These are phyloP conservation scores for Pyrenophora tritici-repentis DNA, from an alignment of 2,329 filamentous ascomycete genomes.

Conservation along the genomic window DNA sequence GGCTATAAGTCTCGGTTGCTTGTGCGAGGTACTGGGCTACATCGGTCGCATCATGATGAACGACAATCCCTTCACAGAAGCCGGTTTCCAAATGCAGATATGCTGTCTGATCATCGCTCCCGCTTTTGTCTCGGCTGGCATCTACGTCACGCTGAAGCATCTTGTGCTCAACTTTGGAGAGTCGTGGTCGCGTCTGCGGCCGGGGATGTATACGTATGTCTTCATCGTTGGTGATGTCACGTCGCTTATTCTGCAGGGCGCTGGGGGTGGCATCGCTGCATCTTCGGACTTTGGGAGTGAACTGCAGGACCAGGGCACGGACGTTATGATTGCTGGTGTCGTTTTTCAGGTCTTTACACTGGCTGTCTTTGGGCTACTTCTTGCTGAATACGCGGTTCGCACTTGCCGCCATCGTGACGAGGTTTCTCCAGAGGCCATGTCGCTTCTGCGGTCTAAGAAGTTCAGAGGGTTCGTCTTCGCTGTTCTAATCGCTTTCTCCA, in stretches of 20 bases:
- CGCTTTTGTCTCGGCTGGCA: constrained; percentile 60
- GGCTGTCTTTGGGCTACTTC: constrained; percentile 53
- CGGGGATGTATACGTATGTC: constrained; percentile 59
- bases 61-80: constrained; percentile 56
- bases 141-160: constrained; percentile 63
- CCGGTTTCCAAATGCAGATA: constrained; percentile 60
- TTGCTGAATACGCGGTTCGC: constrained; percentile 45
- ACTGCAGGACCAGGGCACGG: constrained; percentile 53
- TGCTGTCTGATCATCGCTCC: constrained; percentile 62
- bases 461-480: constrained; percentile 41
- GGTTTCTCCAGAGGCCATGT: constrained; percentile 25
- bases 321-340: constrained; percentile 64
- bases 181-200: constrained; percentile 35
- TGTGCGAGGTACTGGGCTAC: constrained; percentile 62
- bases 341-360: constrained; percentile 61
- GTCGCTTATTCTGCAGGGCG: constrained; percentile 63
- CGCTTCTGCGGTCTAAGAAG: constrained; percentile 25
- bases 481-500: constrained; percentile 50
- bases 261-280: constrained; percentile 63
- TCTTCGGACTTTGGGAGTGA: constrained; percentile 51
- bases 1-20: constrained; percentile 54
- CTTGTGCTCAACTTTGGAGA: constrained; percentile 61
- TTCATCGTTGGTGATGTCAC: constrained; percentile 65
- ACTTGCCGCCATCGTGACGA: constrained; percentile 35
- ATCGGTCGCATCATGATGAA: constrained; percentile 59